Percentiles rank a stretch among this genome's conserved stretches.
Evolutionary conservation across 768 basidiomycete species (phyloP).

Genomic region (Tulasnella calospora): DNA sequence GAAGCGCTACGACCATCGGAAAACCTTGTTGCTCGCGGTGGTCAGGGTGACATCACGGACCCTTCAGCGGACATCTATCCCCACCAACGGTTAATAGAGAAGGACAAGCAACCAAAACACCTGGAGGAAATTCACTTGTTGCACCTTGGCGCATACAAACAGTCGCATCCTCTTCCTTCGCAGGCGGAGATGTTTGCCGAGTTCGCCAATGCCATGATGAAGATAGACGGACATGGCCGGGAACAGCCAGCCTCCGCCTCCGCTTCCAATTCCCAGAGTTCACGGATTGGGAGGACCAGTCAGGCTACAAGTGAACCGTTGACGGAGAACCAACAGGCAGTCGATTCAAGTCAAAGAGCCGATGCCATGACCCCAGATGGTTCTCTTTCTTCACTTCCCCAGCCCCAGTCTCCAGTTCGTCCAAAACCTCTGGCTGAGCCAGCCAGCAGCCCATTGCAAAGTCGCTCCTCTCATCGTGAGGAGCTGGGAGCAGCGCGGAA

Average conservation of each 20-base stretch:
- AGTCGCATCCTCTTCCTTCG: background rate
- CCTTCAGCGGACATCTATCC: too few species aligned
- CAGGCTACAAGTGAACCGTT: background rate
- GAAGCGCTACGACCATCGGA: background rate
- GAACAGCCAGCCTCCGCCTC: background rate
- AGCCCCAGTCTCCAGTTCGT: background rate
- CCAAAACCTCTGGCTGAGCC: background rate
- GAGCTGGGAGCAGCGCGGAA: background rate
- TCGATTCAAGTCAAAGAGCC: too few species aligned
- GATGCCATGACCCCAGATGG: too few species aligned
- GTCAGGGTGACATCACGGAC: too few species aligned
- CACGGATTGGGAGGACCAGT: background rate
- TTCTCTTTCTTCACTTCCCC: too few species aligned
- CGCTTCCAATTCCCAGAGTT: background rate
- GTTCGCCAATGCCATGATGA: background rate
- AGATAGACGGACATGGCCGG: background rate
- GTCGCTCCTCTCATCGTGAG: background rate
- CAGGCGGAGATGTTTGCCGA: background rate
- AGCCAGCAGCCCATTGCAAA: background rate
- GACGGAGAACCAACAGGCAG: background rate
- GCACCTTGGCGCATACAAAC: background rate
- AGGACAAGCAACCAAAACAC: background rate
- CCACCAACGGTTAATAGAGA: background rate
- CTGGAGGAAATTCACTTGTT: background rate
- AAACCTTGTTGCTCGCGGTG: background rate